Evolutionary conservation across 352 stramenopile genomes (phyloP).

Genomic region (Globisporangium apiculatum): DNA sequence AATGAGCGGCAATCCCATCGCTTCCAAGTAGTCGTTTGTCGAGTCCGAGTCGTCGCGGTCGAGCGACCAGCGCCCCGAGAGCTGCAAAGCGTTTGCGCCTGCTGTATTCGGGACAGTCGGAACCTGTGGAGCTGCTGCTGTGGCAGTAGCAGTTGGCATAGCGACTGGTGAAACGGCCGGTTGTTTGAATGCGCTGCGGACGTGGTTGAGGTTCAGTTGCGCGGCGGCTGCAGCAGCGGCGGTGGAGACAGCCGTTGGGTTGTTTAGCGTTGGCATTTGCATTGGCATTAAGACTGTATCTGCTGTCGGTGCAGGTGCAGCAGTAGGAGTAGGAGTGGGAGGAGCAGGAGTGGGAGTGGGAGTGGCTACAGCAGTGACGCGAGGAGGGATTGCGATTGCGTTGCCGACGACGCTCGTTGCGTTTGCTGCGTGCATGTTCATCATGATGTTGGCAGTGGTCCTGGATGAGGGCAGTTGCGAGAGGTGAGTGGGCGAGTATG

Average conservation of each 20-base stretch:
- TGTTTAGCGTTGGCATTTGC: not conserved
- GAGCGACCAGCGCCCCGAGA: constrained; percentile 79
- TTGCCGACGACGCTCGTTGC: constrained; percentile 75
- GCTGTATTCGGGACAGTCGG: constrained; percentile 48
- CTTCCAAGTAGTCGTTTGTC: constrained; percentile 87
- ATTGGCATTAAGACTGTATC: too few species aligned
- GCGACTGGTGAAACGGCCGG: constrained; percentile 22
- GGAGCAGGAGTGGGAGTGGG: too few species aligned
- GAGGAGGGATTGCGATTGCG: constrained; percentile 61
- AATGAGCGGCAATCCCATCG: constrained; percentile 76
- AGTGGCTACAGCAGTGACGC: constrained; percentile 4
- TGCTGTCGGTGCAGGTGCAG: too few species aligned
- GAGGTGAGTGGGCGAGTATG: not conserved
- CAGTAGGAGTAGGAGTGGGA: too few species aligned
- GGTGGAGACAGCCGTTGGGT: constrained; percentile 21
- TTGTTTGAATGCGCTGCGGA: constrained; percentile 65
- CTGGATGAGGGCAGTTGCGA: not conserved
- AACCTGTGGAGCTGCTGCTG: constrained; percentile 8
- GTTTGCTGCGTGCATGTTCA: constrained; percentile 62
- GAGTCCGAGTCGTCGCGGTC: constrained; percentile 86
- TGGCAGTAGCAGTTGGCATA: constrained; percentile 20
- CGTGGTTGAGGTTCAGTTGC: constrained; percentile 55
- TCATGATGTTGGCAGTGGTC: constrained; percentile 4
- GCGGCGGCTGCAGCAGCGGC: constrained; percentile 22
- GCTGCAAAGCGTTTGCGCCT: constrained; percentile 66